A percentile compares a stretch with the other conserved stretches of the same genome.
phyloP scores from a whole-genome alignment of 345 rosid genomes.

The Anacardium occidentale region DNA sequence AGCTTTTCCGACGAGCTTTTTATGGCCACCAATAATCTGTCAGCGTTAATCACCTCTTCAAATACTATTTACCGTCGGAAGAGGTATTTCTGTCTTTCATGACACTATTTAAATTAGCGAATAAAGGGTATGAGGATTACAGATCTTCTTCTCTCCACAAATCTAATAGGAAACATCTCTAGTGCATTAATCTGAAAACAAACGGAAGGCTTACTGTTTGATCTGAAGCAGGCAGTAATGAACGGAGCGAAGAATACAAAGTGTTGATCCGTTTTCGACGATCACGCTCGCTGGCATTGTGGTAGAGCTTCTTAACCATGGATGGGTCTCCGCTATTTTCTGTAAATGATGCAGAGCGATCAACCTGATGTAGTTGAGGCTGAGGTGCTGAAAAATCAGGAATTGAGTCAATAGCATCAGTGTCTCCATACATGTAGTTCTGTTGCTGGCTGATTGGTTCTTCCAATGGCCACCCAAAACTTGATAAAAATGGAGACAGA shows the following conservation, averaged over 20 bases:
- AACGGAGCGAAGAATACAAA: conserved; percentile 32
- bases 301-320: conserved; percentile 37
- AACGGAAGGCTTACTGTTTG: conserved; percentile 15
- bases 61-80: too few species aligned
- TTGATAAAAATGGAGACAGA: conserved; percentile 12
- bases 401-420: background rate
- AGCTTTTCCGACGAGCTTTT: too few species aligned
- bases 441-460: conserved; percentile 21
- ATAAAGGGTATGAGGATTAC: too few species aligned
- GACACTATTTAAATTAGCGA: too few species aligned
- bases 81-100: too few species aligned
- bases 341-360: background rate
- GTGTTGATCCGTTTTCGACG: conserved; percentile 36
- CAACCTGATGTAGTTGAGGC: background rate
- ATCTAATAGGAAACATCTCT: background rate
- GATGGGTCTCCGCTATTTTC: conserved; percentile 15
- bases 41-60: too few species aligned
- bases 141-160: too few species aligned
- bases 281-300: conserved; percentile 36
- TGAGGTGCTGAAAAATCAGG: background rate
- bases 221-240: conserved; percentile 24
- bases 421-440: background rate
- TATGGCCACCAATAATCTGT: too few species aligned
- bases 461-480: conserved; percentile 27
- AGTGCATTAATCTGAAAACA: background rate